Base-by-base conservation (phyloP, 495 filamentous ascomycete species). In the Neurospora sp. region DNA sequence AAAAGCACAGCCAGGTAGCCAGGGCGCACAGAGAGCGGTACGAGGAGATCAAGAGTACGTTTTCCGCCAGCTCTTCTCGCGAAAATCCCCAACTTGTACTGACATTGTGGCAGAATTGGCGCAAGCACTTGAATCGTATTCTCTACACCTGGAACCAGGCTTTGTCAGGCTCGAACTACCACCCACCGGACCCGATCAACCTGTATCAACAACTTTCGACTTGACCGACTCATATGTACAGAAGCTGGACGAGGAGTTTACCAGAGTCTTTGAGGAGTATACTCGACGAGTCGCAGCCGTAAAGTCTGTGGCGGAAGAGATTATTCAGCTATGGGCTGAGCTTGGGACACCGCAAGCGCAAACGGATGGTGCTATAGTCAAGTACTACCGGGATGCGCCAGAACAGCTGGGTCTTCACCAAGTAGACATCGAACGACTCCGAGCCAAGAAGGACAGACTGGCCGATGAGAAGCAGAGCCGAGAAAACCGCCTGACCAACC, bases 271-370 rank as follows among this genome's bases (percentile, higher is more conserved):
- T 79, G 92, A 98, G 80, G 96, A 98, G 81, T 99, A 98, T 77
- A 92, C 89, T 44, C 91, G 90, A 44, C 92, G 96, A 44, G 83
- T 96, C 35, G 85, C 86, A 2, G 89, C 87, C 5, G 94, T 98
- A n/a, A 88, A 92, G 79, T 81, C 88, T 11, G 81, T 93, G 0
- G 88, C 89, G 4, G 92, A 96, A 74, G 90, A 97, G 69, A 94
- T 97, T 70, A 94, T 99, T 79, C 92, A 92, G 77, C 87, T 98
- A 3, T 99, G 96, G 94, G 93, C 93, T 1, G 96, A 99, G 78
- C 87, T 99, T 23, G 96, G 96, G 35, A 95, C 91, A 10, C 93
- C 96, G 3, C 93, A 95, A 79, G 92, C 91, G 18, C 95, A 98
- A 78, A 95, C 93, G n/a, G 96, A 98, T 78, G 86, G 84, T 59